Percentiles rank a stretch among this genome's conserved stretches.
These are phyloP conservation scores for Dioscorea dumetorum DNA, from an alignment of 106 monocot species.

Conservation along the genomic window DNA sequence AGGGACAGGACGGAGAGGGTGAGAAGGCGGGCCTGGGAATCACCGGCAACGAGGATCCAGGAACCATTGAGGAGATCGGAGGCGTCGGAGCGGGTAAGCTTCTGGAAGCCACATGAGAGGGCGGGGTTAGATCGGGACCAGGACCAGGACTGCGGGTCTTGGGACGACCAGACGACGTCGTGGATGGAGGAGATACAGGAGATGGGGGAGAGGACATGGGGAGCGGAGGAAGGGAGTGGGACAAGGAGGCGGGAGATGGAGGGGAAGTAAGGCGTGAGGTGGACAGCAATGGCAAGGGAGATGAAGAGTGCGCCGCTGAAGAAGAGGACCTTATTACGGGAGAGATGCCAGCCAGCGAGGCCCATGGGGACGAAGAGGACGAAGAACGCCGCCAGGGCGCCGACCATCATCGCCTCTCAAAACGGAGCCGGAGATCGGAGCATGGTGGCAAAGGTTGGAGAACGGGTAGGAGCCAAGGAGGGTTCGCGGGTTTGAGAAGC, in stretches of 20 bases:
- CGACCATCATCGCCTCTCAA: constrained; percentile 39
- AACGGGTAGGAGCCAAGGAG: not conserved
- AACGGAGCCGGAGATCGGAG: constrained; percentile 7
- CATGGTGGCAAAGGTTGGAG: not conserved
- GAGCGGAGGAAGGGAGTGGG: constrained; percentile 9
- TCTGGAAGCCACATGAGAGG: constrained; percentile 38
- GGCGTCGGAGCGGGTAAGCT: constrained; percentile 30
- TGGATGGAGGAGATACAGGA: constrained; percentile 27
- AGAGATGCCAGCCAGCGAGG: constrained; percentile 68
- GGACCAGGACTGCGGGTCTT: constrained; percentile 15
- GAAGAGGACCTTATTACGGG: constrained; percentile 82
- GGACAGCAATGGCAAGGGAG: constrained; percentile 66
- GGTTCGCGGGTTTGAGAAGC: not conserved
- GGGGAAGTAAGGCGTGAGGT: constrained; percentile 55
- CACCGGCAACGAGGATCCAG: constrained; percentile 66
- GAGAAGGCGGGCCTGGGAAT: constrained; percentile 78
- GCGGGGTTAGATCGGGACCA: constrained; percentile 31
- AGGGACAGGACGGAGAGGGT: constrained; percentile 43
- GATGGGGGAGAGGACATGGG: constrained; percentile 6
- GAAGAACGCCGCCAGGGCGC: constrained; percentile 49
- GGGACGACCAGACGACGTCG: constrained; percentile 15
- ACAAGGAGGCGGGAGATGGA: constrained; percentile 13
- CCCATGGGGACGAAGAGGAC: constrained; percentile 79
- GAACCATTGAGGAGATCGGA: constrained; percentile 57
- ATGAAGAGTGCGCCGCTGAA: constrained; percentile 72